Evolutionary conservation across 202 grass and related monocot species (phyloP).

Genomic region (Zoysia matrella): DNA sequence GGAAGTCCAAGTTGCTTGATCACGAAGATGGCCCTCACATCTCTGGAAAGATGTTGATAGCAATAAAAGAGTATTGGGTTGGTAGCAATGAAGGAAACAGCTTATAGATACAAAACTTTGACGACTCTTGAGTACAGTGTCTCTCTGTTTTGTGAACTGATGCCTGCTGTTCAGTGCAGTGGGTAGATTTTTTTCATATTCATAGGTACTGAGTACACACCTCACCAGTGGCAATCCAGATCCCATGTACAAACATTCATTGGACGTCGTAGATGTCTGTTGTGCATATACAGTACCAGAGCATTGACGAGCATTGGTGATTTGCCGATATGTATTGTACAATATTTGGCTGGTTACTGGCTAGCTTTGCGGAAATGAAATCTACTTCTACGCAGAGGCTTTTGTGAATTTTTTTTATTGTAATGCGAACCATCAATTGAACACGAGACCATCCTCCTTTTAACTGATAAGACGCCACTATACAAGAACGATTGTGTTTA

Average conservation of each 20-base stretch:
- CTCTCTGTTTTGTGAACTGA: conserved; percentile 28
- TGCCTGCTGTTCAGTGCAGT: conserved; percentile 29
- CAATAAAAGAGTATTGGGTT: conserved; percentile 86
- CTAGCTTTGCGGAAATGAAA: conserved; percentile 15
- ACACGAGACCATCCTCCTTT: neutral
- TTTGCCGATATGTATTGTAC: neutral
- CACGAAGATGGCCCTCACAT: conserved; percentile 82
- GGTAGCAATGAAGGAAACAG: conserved; percentile 45
- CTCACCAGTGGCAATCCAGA: neutral
- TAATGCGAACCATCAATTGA: neutral
- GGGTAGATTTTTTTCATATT: conserved; percentile 45
- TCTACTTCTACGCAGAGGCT: neutral
- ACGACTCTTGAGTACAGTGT: conserved; percentile 2
- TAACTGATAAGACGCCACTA: neutral
- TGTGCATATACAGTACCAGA: conserved; percentile 43
- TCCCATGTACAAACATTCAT: conserved; percentile 2
- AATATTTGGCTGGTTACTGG: neutral
- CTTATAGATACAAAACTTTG: conserved; percentile 48
- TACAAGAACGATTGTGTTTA: neutral
- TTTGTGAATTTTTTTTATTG: neutral
- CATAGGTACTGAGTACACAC: conserved; percentile 38
- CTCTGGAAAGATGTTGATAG: conserved; percentile 71
- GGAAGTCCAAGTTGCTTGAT: conserved; percentile 89
- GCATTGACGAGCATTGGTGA: conserved; percentile 11
- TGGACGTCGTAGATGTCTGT: neutral